phyloP scores from a whole-genome alignment of 2,329 filamentous ascomycete species.

The Diaporthe vexans region DNA sequence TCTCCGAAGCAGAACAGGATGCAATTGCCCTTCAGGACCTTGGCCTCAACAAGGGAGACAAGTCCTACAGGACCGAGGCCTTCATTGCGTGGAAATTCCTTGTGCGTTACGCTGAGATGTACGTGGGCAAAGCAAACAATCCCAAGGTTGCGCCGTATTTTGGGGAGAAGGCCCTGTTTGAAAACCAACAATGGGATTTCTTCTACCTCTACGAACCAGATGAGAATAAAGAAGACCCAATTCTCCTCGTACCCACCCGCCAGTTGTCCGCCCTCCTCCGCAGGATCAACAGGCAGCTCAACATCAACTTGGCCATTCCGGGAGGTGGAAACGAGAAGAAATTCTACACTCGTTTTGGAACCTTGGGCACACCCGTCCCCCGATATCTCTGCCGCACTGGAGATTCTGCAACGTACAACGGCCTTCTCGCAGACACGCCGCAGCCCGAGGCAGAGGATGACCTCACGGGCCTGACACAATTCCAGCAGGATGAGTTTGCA shows the following conservation, averaged over 20 bases:
- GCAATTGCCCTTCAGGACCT: slow-evolving; percentile 28
- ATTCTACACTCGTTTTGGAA: slow-evolving; percentile 74
- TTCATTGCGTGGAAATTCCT: slow-evolving; percentile 69
- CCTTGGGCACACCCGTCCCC: slow-evolving; percentile 73
- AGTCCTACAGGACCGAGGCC: slow-evolving; percentile 44
- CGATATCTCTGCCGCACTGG: slow-evolving; percentile 74
- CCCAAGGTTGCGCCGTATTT: slow-evolving; percentile 68
- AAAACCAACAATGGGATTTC: slow-evolving; percentile 78
- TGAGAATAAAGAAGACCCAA: slow-evolving; percentile 61
- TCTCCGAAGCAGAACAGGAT: slow-evolving; percentile 26
- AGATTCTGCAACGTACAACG: slow-evolving; percentile 54
- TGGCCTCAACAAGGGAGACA: slow-evolving; percentile 47
- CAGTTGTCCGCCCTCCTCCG: slow-evolving; percentile 77
- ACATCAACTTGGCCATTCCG: slow-evolving; percentile 71
- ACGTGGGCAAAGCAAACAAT: slow-evolving; percentile 67
- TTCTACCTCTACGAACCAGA: slow-evolving; percentile 75
- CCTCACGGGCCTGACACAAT: slow-evolving; percentile 49
- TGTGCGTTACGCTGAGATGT: slow-evolving; percentile 70
- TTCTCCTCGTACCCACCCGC: slow-evolving; percentile 75
- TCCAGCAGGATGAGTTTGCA: slow-evolving; percentile 56
- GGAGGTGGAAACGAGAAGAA: slow-evolving; percentile 61
- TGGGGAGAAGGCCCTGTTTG: slow-evolving; percentile 67
- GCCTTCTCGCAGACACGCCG: slow-evolving; percentile 52
- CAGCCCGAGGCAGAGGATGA: slow-evolving; percentile 54
- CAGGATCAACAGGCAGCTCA: slow-evolving; percentile 73